A percentile compares a stretch with the other conserved stretches of the same genome.
phyloP scores from a whole-genome alignment of 371 early-diverging fungal species.

The Basidiobolus meristosporus region DNA sequence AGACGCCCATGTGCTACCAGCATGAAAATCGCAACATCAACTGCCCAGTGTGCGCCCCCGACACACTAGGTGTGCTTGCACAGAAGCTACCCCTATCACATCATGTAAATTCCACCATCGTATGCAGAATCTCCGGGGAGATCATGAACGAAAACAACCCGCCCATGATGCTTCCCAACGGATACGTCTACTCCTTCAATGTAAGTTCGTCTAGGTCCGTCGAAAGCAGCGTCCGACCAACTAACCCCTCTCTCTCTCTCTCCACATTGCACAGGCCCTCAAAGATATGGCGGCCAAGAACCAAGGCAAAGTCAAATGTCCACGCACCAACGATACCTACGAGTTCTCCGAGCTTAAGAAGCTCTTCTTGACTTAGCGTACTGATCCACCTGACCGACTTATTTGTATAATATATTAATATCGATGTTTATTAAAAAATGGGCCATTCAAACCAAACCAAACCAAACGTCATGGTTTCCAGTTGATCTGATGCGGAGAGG shows the following conservation, averaged over 20 bases:
- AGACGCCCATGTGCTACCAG: slow-evolving; percentile 58
- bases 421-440: no score
- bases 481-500: no score
- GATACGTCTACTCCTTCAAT: slow-evolving; percentile 64
- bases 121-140: slow-evolving; percentile 71
- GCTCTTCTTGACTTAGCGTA: slow-evolving; percentile 56
- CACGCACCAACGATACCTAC: slow-evolving; percentile 48
- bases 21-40: slow-evolving; percentile 29
- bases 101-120: slow-evolving; percentile 80
- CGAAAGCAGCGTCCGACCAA: no score
- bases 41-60: slow-evolving; percentile 80
- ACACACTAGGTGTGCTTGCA: slow-evolving; percentile 70
- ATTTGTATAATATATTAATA: no score
- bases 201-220: no score
- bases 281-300: slow-evolving; percentile 59
- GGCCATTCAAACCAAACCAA: no score
- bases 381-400: neutral
- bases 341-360: slow-evolving; percentile 49
- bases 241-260: neutral
- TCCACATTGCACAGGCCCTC: slow-evolving; percentile 28
- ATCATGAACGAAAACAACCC: slow-evolving; percentile 90
- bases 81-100: slow-evolving; percentile 69
- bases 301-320: slow-evolving; percentile 60
- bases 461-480: no score
- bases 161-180: slow-evolving; percentile 88